phyloP scores from a whole-genome alignment of 2,329 filamentous ascomycete species.

The Diplodia scrobiculata region DNA sequence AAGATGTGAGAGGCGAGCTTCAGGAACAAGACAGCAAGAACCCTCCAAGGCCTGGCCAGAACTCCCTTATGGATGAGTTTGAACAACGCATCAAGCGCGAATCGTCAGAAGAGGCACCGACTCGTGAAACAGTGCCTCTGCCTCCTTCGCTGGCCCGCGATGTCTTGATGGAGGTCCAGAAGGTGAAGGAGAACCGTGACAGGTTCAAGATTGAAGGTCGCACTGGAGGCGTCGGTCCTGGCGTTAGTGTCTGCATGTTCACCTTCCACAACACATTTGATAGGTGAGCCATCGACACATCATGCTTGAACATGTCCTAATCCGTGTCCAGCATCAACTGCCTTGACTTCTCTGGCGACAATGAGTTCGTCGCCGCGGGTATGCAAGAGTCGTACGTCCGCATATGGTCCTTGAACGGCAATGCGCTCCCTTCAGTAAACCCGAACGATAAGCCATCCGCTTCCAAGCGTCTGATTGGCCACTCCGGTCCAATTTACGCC shows the following conservation, averaged over 20 bases:
- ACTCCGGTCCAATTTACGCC: conserved; percentile 84
- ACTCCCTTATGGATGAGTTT: conserved; percentile 81
- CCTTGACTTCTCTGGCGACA: conserved; percentile 92
- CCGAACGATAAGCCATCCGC: conserved; percentile 53
- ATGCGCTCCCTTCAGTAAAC: conserved; percentile 60
- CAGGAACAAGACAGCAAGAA: conserved; percentile 80
- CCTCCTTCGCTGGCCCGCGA: conserved; percentile 87
- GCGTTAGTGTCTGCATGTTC: conserved; percentile 92
- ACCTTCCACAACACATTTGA: conserved; percentile 97
- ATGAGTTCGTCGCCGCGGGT: conserved; percentile 80
- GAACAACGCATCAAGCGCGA: conserved; percentile 87
- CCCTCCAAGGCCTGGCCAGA: conserved; percentile 69
- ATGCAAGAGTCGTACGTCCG: conserved; percentile 95
- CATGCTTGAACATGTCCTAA: conserved; percentile 9
- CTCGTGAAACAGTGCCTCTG: conserved; percentile 75
- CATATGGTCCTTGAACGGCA: conserved; percentile 88
- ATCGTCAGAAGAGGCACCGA: conserved; percentile 80
- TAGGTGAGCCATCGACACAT: conserved; percentile 58
- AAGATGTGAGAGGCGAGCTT: conserved; percentile 83
- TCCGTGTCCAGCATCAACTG: conserved; percentile 66
- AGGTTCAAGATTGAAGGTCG: conserved; percentile 84
- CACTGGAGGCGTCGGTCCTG: conserved; percentile 79
- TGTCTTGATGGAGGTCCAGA: conserved; percentile 90
- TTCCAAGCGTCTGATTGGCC: conserved; percentile 79
- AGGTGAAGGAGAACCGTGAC: conserved; percentile 88